These are phyloP conservation scores for Gossypium mustelinum DNA, from an alignment of 345 rosid species.

Conservation along the genomic window DNA sequence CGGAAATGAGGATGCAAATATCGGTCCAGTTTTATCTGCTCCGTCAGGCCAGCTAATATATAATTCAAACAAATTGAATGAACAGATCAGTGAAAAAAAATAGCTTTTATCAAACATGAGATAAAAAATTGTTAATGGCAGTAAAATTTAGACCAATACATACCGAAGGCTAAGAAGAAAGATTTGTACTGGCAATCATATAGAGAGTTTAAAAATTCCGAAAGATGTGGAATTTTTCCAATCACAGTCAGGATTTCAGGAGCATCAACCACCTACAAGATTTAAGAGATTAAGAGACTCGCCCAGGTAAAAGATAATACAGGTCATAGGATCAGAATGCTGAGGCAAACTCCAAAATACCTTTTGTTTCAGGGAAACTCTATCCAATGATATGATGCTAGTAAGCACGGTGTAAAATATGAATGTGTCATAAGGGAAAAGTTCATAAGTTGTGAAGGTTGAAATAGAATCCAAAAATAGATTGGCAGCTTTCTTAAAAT, in stretches of 20 bases:
- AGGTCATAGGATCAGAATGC: conserved; percentile 7
- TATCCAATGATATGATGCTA: conserved; percentile 87
- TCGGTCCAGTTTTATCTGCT: conserved; percentile 85
- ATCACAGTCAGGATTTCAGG: conserved; percentile 98
- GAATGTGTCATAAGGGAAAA: conserved; percentile 91
- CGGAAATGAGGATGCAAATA: conserved; percentile 95
- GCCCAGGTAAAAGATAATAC: neutral
- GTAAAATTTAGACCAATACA: neutral
- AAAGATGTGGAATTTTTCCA: conserved; percentile 79
- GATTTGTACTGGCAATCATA: conserved; percentile 92
- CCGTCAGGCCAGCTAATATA: conserved; percentile 48
- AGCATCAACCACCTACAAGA: conserved; percentile 90
- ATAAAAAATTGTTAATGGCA: neutral
- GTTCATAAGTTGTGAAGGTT: conserved; percentile 95
- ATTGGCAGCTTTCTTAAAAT: conserved; percentile 84
- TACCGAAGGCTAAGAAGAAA: conserved; percentile 91
- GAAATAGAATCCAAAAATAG: conserved; percentile 95
- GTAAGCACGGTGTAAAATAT: conserved; percentile 94
- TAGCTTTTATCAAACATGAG: neutral
- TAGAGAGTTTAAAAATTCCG: conserved; percentile 88
- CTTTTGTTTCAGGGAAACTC: conserved; percentile 97
- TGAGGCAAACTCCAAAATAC: conserved; percentile 31
- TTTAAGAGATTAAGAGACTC: conserved; percentile 6
- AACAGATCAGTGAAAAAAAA: neutral
- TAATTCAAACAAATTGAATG: neutral